phyloP scores from a whole-genome alignment of 106 monocot genomes.

The Platanthera guangdongensis region DNA sequence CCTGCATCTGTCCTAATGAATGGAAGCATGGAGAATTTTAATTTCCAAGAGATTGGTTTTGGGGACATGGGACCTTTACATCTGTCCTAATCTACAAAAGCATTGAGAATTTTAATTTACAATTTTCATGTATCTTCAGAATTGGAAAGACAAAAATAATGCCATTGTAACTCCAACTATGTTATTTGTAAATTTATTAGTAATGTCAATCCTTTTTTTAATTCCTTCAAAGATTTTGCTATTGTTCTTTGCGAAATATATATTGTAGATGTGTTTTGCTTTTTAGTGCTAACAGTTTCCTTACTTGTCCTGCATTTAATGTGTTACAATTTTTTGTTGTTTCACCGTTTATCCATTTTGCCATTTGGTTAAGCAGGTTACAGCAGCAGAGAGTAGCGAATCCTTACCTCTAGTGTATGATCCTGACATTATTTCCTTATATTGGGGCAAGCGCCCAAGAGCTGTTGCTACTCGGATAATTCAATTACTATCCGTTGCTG shows the following conservation, averaged over 20 bases:
- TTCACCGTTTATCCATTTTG: neutral
- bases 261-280: neutral
- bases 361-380: slow-evolving; percentile 30
- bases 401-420: slow-evolving; percentile 77
- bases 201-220: neutral
- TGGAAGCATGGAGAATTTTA: neutral
- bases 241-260: neutral
- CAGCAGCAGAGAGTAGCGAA: slow-evolving; percentile 35
- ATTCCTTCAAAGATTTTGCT: neutral
- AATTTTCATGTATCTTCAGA: neutral
- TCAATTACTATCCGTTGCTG: slow-evolving; percentile 88
- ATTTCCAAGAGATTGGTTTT: neutral
- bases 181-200: neutral
- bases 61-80: neutral
- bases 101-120: neutral
- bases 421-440: slow-evolving; percentile 70
- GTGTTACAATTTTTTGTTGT: neutral
- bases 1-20: neutral
- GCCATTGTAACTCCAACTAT: neutral
- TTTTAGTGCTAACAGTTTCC: neutral
- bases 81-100: neutral
- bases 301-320: neutral
- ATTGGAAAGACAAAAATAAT: neutral
- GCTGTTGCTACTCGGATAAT: slow-evolving; percentile 92
- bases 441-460: slow-evolving; percentile 86